Base-by-base conservation (phyloP, 1,139 yeast genomes). In the Chernovozyma sophiae-reginae region DNA sequence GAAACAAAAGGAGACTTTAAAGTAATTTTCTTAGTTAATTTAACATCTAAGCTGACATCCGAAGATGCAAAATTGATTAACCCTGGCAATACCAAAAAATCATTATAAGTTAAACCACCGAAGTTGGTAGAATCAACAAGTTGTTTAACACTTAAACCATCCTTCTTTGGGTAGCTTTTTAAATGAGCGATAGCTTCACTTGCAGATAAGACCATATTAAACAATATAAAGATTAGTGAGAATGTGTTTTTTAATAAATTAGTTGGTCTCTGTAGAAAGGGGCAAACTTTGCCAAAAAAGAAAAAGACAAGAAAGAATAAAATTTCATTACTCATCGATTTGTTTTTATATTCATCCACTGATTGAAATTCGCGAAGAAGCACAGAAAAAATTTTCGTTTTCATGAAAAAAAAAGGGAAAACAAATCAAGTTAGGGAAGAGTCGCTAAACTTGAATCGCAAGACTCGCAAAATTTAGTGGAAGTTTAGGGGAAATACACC, bases 61-160 rank as follows among this genome's bases (percentile, higher is more conserved):
- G 83, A 74, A 33, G 97, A 78, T 46, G 96, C 86, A 71, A 89
- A 90, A 56, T 80, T 81, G 56, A 92, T 86, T 70, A 87, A 86
- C 47, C 97, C 97, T 48, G 99, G 99, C 58, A 92, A 78, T 51
- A 92, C 77, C 64, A 92, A 77, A 63, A 92, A 86, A 69, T 92
- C 99, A 58, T 92, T 94, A 73, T 94, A 92, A 47, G 99, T 92
- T 58, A 92, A 79, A 42, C 99, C 99, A 62, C 98, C 98, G 66
- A 94, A 83, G 53, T 72, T 66, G 51, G 79, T 70, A 36, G 97
- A 87, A 70, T 92, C 96, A 83, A 94, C 86, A 66, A 92, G 79
- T 51, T 86, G 77, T 43, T 77, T 72, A 55, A 86, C 84, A 48
- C 86, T 82, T 51, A 92, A 77, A 46, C 98, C 99, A 64, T 92